These are phyloP conservation scores for Vigna unguiculata DNA, from an alignment of 306 rosid genomes.

Conservation along the genomic window DNA sequence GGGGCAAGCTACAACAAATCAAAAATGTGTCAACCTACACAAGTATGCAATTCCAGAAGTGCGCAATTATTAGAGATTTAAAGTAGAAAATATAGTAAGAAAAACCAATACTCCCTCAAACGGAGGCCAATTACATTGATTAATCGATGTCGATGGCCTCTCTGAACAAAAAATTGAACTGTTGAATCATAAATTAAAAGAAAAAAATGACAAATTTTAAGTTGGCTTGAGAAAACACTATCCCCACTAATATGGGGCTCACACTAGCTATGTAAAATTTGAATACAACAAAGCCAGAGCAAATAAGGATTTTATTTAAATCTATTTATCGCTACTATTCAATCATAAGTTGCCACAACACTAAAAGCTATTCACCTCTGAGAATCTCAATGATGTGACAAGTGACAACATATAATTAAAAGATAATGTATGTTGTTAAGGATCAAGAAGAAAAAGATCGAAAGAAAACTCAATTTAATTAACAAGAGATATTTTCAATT, in stretches of 20 bases:
- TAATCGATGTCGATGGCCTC: constrained; percentile 25
- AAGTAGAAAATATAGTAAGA: constrained; percentile 28
- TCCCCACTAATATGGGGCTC: constrained; percentile 9
- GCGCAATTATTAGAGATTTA: constrained; percentile 30
- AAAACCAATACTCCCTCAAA: constrained; percentile 35
- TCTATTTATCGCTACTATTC: neutral
- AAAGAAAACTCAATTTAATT: constrained; percentile 4
- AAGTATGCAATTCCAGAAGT: constrained; percentile 35
- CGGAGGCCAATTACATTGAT: constrained; percentile 29
- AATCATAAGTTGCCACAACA: constrained; percentile 21
- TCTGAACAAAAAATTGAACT: constrained; percentile 19
- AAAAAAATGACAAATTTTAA: neutral
- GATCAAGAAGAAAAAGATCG: neutral
- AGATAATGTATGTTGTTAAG: constrained; percentile 4
- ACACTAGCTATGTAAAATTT: neutral
- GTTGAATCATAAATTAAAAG: constrained; percentile 14
- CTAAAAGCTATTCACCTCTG: neutral
- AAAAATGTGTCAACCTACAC: constrained; percentile 40
- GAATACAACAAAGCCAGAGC: constrained; percentile 12
- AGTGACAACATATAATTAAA: constrained; percentile 32
- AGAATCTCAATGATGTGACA: constrained; percentile 23
- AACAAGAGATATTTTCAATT: neutral
- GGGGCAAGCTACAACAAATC: constrained; percentile 38
- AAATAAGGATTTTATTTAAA: constrained; percentile 19
- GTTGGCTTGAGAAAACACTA: constrained; percentile 5